Percentiles rank a stretch among this genome's conserved stretches.
Evolutionary conservation across 139 green algal species (phyloP).

Genomic region (Haematococcus lacustris): DNA sequence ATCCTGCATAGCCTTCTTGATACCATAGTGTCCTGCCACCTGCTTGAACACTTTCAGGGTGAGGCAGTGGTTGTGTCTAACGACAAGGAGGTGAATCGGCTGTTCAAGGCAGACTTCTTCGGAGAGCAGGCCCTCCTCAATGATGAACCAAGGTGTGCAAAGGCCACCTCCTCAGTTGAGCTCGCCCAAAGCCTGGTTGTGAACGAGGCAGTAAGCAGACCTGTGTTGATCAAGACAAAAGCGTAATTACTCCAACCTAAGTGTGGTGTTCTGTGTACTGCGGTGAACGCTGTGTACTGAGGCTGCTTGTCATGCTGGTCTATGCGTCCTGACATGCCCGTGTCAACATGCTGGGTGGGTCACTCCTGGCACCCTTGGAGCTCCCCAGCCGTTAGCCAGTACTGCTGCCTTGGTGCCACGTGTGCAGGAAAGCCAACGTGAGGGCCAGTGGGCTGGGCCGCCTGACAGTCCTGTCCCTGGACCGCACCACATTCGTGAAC

Average conservation of each 20-base stretch:
- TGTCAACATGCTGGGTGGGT: no score
- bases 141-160: conserved; percentile 54
- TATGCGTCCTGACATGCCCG: no score
- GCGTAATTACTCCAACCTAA: no score
- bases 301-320: no score
- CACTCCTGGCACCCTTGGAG: no score
- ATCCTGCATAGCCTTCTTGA: background rate
- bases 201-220: background rate
- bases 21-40: background rate
- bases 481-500: conserved; percentile 65
- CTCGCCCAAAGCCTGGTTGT: no score
- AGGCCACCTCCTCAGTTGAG: no score
- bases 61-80: conserved; percentile 40
- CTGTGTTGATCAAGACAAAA: no score
- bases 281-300: no score
- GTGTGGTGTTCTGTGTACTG: no score
- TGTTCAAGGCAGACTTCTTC: conserved; percentile 90
- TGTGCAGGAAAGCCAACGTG: conserved; percentile 46
- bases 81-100: conserved; percentile 75
- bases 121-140: conserved; percentile 79
- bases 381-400: background rate
- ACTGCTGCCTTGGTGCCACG: background rate
- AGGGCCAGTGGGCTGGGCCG: conserved; percentile 46
- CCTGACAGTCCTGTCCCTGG: conserved; percentile 66
- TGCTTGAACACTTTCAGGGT: conserved; percentile 18